A percentile compares a stretch with the other conserved stretches of the same genome.
phyloP scores from a whole-genome alignment of 2,329 filamentous ascomycete species.

The Curvularia lunata region DNA sequence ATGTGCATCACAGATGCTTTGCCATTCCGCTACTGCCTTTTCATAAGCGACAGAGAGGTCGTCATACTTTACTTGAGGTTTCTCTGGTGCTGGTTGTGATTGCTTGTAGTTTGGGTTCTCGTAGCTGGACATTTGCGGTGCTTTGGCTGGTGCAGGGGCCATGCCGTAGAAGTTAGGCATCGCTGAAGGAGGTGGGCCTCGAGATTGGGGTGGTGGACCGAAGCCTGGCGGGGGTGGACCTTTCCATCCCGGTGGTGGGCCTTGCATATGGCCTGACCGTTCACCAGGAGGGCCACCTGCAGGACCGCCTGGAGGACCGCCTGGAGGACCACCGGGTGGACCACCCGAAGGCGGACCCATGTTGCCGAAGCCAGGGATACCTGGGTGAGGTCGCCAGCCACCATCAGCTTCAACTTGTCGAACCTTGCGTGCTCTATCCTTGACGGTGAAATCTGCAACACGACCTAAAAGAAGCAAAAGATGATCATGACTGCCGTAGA shows the following conservation, averaged over 20 bases:
- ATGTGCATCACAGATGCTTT: slow-evolving; percentile 74
- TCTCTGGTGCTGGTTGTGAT: slow-evolving; percentile 24
- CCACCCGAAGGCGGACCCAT: slow-evolving; percentile 44
- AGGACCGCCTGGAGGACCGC: background rate
- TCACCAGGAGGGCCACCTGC: background rate
- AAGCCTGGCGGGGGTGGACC: slow-evolving; percentile 22
- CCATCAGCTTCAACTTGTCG: slow-evolving; percentile 67
- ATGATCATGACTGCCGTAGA: slow-evolving; percentile 90
- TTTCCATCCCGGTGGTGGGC: slow-evolving; percentile 33
- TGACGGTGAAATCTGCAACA: slow-evolving; percentile 76
- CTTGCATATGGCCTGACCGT: slow-evolving; percentile 28
- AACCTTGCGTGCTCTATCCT: slow-evolving; percentile 79
- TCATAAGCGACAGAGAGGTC: slow-evolving; percentile 69
- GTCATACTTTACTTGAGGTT: slow-evolving; percentile 32
- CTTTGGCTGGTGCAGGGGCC: slow-evolving; percentile 51
- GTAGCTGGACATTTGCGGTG: slow-evolving; percentile 54
- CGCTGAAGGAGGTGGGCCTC: slow-evolving; percentile 30
- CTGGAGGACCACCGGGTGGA: slow-evolving; percentile 16
- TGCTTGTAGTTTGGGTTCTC: slow-evolving; percentile 33
- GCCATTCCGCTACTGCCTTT: slow-evolving; percentile 81
- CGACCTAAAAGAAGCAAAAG: slow-evolving; percentile 81
- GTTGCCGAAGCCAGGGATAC: slow-evolving; percentile 50
- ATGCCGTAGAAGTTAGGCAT: slow-evolving; percentile 61
- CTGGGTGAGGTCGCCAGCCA: slow-evolving; percentile 60
- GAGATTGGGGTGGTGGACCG: slow-evolving; percentile 19